These are phyloP conservation scores for Leccinum disarticulatum DNA, from an alignment of 768 basidiomycete genomes.

Conservation along the genomic window DNA sequence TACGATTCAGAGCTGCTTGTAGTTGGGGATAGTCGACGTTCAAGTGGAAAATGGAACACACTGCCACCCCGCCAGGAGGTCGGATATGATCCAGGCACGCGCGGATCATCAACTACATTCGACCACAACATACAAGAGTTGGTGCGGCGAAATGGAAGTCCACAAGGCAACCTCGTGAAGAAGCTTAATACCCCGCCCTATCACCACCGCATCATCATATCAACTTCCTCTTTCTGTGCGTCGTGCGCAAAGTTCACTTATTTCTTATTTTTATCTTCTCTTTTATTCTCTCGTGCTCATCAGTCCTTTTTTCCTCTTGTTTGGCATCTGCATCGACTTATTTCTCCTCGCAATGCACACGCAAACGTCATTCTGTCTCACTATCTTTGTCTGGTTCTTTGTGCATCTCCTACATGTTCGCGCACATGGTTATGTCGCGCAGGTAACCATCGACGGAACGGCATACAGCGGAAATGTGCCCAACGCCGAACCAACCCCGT, in stretches of 20 bases:
- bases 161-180: constrained; percentile 20
- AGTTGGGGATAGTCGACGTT: not conserved
- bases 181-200: constrained; percentile 20
- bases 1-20: not conserved
- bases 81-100: not conserved
- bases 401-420: constrained; percentile 20
- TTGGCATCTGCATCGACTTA: too few relatives aligned
- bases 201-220: constrained; percentile 3
- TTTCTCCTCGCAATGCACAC: not conserved
- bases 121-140: not conserved
- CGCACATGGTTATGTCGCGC: constrained; percentile 46
- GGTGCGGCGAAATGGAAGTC: constrained; percentile 3
- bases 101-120: too few relatives aligned
- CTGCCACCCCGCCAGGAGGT: not conserved
- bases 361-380: not conserved
- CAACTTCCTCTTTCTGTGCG: constrained; percentile 1
- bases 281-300: not conserved
- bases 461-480: constrained; percentile 44
- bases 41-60: not conserved
- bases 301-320: not conserved
- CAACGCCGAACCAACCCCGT: constrained; percentile 37
- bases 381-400: constrained; percentile 11
- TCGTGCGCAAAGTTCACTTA: not conserved
- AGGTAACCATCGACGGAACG: constrained; percentile 45
- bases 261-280: not conserved